These are phyloP conservation scores for Jackrogersella multiformis DNA, from an alignment of 495 filamentous ascomycete genomes.

Conservation along the genomic window DNA sequence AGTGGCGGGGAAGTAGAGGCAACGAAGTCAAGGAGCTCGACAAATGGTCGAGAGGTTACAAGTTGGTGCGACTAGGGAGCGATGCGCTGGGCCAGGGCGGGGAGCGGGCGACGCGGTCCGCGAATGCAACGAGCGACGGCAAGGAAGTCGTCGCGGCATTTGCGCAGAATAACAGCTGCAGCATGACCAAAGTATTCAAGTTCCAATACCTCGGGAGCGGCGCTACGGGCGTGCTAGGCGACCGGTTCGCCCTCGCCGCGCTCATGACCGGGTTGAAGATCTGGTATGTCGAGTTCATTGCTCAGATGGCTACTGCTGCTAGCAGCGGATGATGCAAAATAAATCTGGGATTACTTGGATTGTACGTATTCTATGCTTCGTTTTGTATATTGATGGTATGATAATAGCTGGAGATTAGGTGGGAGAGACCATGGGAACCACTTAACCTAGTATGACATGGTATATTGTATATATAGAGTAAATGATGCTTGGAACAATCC, in stretches of 20 bases:
- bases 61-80: conserved; percentile 40
- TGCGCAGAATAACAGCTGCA: conserved; percentile 26
- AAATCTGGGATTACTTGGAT: no score
- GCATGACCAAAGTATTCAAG: conserved; percentile 35
- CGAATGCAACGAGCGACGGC: conserved; percentile 41
- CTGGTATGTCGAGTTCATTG: conserved; percentile 25
- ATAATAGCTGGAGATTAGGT: no score
- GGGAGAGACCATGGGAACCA: no score
- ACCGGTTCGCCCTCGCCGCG: conserved; percentile 30
- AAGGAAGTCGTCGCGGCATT: conserved; percentile 42
- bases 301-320: not conserved
- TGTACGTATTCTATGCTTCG: no score
- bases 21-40: conserved; percentile 36
- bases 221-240: conserved; percentile 40
- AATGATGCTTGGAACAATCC: no score
- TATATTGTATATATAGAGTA: no score
- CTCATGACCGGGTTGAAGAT: conserved; percentile 40
- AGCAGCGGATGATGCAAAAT: no score
- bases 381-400: no score
- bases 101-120: conserved; percentile 19
- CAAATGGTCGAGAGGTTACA: conserved; percentile 33
- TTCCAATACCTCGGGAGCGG: conserved; percentile 45
- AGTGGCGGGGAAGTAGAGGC: conserved; percentile 45
- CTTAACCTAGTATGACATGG: no score
- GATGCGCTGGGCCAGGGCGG: conserved; percentile 16